Percentiles rank a stretch among this genome's conserved stretches.
phyloP scores from a whole-genome alignment of 176 grass and related monocot genomes.

The Pontederia crassipes region DNA sequence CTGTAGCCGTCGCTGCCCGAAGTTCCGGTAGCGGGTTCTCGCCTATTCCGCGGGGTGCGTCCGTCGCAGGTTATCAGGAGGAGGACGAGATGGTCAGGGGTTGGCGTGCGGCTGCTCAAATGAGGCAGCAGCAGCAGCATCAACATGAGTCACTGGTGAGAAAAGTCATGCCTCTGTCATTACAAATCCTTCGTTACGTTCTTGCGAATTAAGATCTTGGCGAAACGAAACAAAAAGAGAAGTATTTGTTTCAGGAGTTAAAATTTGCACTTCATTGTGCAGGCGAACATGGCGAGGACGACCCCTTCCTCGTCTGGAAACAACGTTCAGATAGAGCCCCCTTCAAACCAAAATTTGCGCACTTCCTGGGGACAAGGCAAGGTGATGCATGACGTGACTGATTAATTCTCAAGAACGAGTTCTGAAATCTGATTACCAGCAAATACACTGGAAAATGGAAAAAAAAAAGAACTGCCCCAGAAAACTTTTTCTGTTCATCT shows the following conservation, averaged over 20 bases:
- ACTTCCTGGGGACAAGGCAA: slow-evolving; percentile 1
- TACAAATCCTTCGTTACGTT: not conserved
- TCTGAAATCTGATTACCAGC: not conserved
- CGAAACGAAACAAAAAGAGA: not conserved
- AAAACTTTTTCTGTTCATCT: not conserved
- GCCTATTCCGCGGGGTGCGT: too few species aligned
- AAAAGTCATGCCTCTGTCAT: too few species aligned
- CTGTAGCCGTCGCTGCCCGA: too few species aligned
- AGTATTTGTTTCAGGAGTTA: not conserved
- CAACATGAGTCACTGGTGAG: too few species aligned
- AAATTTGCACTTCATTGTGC: not conserved
- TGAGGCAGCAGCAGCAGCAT: too few species aligned
- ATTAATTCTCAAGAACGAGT: not conserved
- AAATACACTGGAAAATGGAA: too few species aligned
- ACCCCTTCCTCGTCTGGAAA: not conserved
- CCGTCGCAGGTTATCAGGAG: too few species aligned
- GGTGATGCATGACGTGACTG: not conserved
- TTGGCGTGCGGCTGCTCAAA: too few species aligned
- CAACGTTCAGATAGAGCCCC: slow-evolving; percentile 17
- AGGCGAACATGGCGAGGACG: not conserved
- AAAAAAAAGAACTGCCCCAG: too few species aligned
- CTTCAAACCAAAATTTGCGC: slow-evolving; percentile 25
- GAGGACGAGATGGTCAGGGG: too few species aligned
- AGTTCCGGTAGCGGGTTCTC: too few species aligned
- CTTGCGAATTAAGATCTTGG: not conserved